phyloP scores from a whole-genome alignment of 352 stramenopile species.

The Blastocystis sp. region DNA sequence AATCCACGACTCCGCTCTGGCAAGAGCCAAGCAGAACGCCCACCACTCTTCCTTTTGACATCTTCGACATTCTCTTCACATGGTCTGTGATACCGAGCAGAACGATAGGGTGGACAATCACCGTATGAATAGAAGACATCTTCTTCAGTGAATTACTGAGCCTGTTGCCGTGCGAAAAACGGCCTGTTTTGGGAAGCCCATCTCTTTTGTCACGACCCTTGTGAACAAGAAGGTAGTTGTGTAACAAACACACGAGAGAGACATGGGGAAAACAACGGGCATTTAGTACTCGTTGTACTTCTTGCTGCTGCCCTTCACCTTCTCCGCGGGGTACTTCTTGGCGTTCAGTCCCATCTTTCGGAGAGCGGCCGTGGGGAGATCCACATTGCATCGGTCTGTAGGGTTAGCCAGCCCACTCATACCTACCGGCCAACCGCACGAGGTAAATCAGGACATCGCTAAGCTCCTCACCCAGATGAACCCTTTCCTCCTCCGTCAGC shows the following conservation, averaged over 20 bases:
- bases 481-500: conserved; percentile 79
- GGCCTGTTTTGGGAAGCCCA: conserved; percentile 7
- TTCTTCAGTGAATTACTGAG: neutral
- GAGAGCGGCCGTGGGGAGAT: conserved; percentile 81
- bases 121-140: conserved; percentile 68
- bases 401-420: neutral
- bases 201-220: conserved; percentile 15
- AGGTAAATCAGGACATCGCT: conserved; percentile 94
- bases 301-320: conserved; percentile 69
- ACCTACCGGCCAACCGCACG: conserved; percentile 80
- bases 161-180: conserved; percentile 12
- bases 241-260: neutral
- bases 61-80: conserved; percentile 60
- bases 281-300: conserved; percentile 71
- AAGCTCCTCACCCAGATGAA: conserved; percentile 89
- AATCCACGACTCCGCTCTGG: conserved; percentile 57
- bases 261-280: neutral
- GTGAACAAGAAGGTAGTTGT: neutral
- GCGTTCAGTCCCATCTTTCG: conserved; percentile 87
- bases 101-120: conserved; percentile 68
- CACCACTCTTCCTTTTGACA: conserved; percentile 61
- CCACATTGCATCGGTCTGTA: conserved; percentile 81
- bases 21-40: conserved; percentile 56
- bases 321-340: conserved; percentile 79
- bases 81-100: conserved; percentile 64